Conservation (phyloP, 2,329 filamentous ascomycete genomes). For the Neonectria hederae region DNA sequence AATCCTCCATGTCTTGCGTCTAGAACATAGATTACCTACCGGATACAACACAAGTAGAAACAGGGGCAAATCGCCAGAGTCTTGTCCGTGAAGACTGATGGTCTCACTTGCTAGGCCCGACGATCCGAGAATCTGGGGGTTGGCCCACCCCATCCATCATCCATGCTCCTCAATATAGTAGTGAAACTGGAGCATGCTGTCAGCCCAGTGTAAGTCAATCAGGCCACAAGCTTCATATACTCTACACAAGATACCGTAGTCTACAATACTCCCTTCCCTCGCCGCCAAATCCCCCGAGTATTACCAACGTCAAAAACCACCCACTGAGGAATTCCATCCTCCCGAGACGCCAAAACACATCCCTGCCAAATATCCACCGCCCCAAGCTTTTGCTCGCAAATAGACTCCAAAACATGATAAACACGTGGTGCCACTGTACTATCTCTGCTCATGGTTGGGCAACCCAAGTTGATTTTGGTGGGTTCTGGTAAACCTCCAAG, state of each 20-base stretch:
- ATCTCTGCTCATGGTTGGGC: conserved; percentile 16
- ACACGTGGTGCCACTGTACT: conserved; percentile 22
- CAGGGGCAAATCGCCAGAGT: background rate
- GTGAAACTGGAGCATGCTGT: conserved; percentile 9
- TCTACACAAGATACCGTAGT: conserved; percentile 30
- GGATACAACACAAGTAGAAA: background rate
- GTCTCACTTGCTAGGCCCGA: conserved; percentile 10
- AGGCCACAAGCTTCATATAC: conserved; percentile 21
- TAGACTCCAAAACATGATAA: conserved; percentile 36
- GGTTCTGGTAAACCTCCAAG: conserved; percentile 3
- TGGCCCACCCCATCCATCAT: conserved; percentile 8
- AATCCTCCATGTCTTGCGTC: no score
- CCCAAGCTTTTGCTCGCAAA: conserved; percentile 43
- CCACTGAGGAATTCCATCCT: conserved; percentile 39
- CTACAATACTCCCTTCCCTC: conserved; percentile 20
- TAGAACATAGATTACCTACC: background rate
- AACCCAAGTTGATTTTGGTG: conserved; percentile 11
- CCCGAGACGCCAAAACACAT: conserved; percentile 42
- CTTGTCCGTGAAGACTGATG: background rate
- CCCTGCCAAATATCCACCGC: conserved; percentile 35
- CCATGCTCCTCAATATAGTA: conserved; percentile 2
- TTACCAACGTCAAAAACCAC: conserved; percentile 39
- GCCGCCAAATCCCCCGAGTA: conserved; percentile 23
- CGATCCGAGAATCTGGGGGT: conserved; percentile 12
- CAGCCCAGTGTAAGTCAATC: conserved; percentile 3